These are phyloP conservation scores for Hsuehochloa calcarea DNA, from an alignment of 176 grass and related monocot genomes.

Conservation along the genomic window DNA sequence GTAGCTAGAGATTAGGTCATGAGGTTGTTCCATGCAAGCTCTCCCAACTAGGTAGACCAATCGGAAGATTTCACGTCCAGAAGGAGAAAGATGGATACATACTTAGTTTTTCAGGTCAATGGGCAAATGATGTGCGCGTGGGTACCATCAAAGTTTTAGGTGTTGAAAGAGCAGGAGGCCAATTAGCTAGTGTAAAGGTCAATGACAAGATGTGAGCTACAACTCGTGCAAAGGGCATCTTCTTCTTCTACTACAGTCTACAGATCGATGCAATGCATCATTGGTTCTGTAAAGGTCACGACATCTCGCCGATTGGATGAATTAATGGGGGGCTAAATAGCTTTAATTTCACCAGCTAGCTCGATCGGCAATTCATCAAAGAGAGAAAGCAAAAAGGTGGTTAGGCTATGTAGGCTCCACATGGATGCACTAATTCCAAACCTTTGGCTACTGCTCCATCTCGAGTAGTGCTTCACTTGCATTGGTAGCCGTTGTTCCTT, in stretches of 20 bases:
- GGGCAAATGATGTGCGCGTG: neutral
- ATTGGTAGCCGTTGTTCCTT: too few species aligned
- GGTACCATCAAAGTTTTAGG: conserved; percentile 13
- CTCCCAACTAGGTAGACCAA: neutral
- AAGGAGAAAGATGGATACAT: neutral
- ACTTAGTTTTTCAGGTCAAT: neutral
- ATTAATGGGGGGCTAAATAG: conserved; percentile 20
- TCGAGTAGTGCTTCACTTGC: too few species aligned
- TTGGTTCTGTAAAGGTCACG: conserved; percentile 38
- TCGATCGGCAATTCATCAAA: neutral
- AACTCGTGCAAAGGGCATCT: conserved; percentile 32
- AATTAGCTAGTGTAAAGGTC: neutral
- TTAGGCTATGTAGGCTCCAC: conserved; percentile 18
- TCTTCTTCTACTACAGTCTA: neutral
- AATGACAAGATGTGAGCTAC: neutral
- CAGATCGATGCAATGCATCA: conserved; percentile 8
- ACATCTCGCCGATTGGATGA: conserved; percentile 31
- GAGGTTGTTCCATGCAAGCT: neutral
- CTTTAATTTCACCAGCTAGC: conserved; percentile 31
- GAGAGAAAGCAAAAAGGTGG: conserved; percentile 12
- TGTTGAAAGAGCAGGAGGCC: conserved; percentile 4
- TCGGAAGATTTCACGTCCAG: neutral
- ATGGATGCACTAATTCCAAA: too few species aligned
- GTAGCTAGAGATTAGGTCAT: neutral
- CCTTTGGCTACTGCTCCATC: too few species aligned